These are phyloP conservation scores for Boletus eberwhitei DNA, from an alignment of 768 basidiomycete species.

Conservation along the genomic window DNA sequence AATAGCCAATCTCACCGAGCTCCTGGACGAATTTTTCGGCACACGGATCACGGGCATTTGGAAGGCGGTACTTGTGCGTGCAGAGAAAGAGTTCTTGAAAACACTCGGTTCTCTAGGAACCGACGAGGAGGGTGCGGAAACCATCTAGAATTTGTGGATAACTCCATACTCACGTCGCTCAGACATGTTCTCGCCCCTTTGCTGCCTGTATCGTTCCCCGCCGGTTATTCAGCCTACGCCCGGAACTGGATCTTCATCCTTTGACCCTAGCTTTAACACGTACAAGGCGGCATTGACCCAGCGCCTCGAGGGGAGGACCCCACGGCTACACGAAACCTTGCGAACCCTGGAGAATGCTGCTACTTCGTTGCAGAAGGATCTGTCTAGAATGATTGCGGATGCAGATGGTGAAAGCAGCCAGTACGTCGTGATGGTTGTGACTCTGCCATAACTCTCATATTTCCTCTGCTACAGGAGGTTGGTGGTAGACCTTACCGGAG, in stretches of 20 bases:
- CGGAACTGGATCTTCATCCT: constrained; percentile 30
- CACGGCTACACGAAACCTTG: constrained; percentile 57
- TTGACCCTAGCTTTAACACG: constrained; percentile 51
- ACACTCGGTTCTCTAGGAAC: constrained; percentile 32
- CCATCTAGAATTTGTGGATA: neutral
- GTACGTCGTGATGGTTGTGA: constrained; percentile 34
- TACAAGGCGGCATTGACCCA: constrained; percentile 60
- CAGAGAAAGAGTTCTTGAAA: constrained; percentile 45
- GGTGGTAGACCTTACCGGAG: constrained; percentile 38
- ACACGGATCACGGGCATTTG: constrained; percentile 57
- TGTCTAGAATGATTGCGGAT: constrained; percentile 37
- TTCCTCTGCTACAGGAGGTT: constrained; percentile 36
- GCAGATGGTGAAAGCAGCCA: constrained; percentile 39
- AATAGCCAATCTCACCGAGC: constrained; percentile 36
- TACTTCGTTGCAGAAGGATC: constrained; percentile 54
- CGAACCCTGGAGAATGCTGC: constrained; percentile 59
- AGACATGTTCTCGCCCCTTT: constrained; percentile 50
- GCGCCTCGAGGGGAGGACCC: constrained; percentile 64
- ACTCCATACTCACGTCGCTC: constrained; percentile 10
- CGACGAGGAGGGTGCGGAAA: constrained; percentile 18
- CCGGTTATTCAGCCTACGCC: constrained; percentile 46
- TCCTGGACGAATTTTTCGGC: constrained; percentile 56
- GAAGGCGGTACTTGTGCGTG: constrained; percentile 43
- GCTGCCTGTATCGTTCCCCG: constrained; percentile 55
- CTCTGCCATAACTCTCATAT: neutral